Evolutionary conservation across 345 rosid species (phyloP).

Genomic region (Syzygium aromaticum): DNA sequence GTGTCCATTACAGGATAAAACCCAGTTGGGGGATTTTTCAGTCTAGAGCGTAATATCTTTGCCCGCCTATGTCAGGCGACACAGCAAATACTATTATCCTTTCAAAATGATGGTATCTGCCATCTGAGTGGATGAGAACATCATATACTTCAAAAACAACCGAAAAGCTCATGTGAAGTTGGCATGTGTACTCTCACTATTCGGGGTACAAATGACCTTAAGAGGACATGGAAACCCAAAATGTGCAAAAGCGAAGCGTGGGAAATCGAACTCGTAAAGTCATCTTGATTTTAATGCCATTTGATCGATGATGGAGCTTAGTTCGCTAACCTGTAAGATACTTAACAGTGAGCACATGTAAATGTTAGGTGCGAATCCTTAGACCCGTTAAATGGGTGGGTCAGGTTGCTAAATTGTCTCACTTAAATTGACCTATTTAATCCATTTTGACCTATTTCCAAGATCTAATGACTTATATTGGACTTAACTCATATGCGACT

Average conservation of each 20-base stretch:
- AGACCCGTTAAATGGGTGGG: too few species aligned
- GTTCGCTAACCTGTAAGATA: background rate
- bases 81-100: background rate
- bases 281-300: background rate
- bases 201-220: background rate
- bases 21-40: background rate
- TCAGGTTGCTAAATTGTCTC: too few species aligned
- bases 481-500: too few species aligned
- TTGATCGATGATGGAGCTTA: background rate
- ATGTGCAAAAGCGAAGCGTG: background rate
- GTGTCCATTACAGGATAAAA: background rate
- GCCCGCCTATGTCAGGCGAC: background rate
- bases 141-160: background rate
- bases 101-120: background rate
- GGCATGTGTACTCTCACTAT: too few species aligned
- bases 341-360: background rate
- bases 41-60: background rate
- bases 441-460: too few species aligned
- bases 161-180: too few species aligned
- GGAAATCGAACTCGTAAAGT: background rate
- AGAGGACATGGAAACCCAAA: background rate
- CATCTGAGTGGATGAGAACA: background rate
- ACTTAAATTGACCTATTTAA: too few species aligned
- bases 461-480: too few species aligned
- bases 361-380: background rate